Evolutionary conservation across 1,139 yeast species (phyloP).

Genomic region (Sugiyamaella castrensis): DNA sequence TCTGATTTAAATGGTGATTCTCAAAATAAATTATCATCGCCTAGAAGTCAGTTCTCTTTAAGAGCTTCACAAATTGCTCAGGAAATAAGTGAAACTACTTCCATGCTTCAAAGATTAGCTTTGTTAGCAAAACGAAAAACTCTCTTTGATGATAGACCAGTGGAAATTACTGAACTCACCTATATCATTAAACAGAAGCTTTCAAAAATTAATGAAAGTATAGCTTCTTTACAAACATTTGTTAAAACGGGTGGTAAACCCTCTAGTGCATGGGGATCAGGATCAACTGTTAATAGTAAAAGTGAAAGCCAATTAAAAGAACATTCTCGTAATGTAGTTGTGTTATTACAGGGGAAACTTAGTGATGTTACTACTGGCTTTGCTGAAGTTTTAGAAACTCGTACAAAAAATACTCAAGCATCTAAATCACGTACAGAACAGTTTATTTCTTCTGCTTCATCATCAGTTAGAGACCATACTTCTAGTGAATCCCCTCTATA

Average conservation of each 20-base stretch:
- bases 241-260: conserved; percentile 23
- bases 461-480: conserved; percentile 30
- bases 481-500: conserved; percentile 29
- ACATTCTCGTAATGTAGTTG: conserved; percentile 84
- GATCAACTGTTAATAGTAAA: conserved; percentile 38
- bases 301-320: conserved; percentile 59
- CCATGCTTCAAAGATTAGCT: conserved; percentile 76
- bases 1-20: conserved; percentile 21
- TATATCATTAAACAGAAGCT: conserved; percentile 92
- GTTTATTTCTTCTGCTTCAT: conserved; percentile 55
- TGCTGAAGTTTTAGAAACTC: conserved; percentile 77
- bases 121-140: conserved; percentile 82
- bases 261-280: conserved; percentile 22
- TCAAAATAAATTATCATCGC: conserved; percentile 27
- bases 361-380: conserved; percentile 91
- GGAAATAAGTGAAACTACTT: conserved; percentile 88
- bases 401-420: conserved; percentile 81
- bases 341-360: conserved; percentile 79
- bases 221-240: conserved; percentile 61
- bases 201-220: conserved; percentile 73
- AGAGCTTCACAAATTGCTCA: conserved; percentile 84
- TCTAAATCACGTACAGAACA: conserved; percentile 82
- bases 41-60: conserved; percentile 63
- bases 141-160: conserved; percentile 91
- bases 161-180: conserved; percentile 89